A percentile compares a stretch with the other conserved stretches of the same genome.
Conservation (phyloP, 164 flowering plant species). For the Tinospora cordifolia region DNA sequence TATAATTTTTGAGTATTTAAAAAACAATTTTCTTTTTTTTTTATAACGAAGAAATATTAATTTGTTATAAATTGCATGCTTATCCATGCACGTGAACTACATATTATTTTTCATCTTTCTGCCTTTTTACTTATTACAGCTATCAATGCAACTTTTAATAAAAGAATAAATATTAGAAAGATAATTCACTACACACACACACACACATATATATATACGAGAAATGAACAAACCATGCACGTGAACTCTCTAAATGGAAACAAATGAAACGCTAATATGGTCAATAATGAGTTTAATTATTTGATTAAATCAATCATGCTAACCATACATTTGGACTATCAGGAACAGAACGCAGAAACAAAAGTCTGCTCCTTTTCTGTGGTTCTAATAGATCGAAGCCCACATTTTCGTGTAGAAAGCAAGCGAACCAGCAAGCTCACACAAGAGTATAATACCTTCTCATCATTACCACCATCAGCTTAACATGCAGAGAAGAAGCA, state of each 20-base stretch:
- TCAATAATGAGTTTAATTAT: neutral
- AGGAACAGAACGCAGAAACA: neutral
- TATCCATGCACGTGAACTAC: no score
- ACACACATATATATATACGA: no score
- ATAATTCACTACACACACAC: no score
- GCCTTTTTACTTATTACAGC: no score
- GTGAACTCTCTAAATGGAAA: neutral
- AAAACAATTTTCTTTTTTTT: no score
- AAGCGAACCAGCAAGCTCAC: neutral
- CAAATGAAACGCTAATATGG: neutral
- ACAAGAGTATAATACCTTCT: neutral
- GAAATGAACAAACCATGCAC: neutral
- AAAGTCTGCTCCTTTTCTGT: neutral
- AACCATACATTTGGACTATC: neutral
- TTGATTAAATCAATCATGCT: neutral
- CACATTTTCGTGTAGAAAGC: conserved; percentile 1
- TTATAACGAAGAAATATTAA: no score
- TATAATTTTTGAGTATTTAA: no score
- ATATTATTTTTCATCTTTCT: no score
- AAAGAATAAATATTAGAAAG: no score
- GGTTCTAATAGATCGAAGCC: neutral
- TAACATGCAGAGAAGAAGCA: neutral
- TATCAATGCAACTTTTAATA: no score
- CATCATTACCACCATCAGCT: neutral
- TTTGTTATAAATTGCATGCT: no score